Conservation (phyloP, 1,284 basidiomycete genomes). For the Leccinum fallax region DNA sequence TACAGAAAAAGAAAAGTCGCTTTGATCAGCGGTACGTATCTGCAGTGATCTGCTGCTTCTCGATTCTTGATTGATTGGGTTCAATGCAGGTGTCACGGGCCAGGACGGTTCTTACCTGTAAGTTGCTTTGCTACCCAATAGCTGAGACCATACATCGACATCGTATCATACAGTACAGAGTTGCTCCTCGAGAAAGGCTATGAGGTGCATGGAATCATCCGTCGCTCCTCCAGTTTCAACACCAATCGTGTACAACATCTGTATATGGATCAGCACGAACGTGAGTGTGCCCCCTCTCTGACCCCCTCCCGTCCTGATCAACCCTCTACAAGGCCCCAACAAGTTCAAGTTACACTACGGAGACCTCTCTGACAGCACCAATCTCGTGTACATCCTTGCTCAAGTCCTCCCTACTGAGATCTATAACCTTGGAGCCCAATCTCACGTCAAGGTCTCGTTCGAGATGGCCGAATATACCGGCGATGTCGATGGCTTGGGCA, state of each 20-base stretch:
- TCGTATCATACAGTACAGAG: constrained; percentile 60
- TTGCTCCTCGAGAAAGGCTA: constrained; percentile 86
- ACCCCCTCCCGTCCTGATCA: constrained; percentile 1
- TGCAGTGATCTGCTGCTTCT: background rate
- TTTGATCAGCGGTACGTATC: constrained; percentile 74
- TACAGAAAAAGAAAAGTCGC: constrained; percentile 88
- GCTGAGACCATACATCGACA: constrained; percentile 15
- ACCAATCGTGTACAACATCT: constrained; percentile 89
- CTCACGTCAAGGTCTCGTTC: constrained; percentile 95
- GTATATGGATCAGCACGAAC: constrained; percentile 85
- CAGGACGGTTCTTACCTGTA: constrained; percentile 91
- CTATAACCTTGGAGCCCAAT: constrained; percentile 96
- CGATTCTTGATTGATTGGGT: constrained; percentile 11
- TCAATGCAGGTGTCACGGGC: constrained; percentile 77
- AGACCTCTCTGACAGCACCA: constrained; percentile 89
- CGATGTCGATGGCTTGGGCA: constrained; percentile 90
- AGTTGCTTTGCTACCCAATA: constrained; percentile 28
- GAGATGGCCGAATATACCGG: constrained; percentile 97
- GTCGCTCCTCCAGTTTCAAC: constrained; percentile 93
- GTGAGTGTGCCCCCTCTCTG: constrained; percentile 43
- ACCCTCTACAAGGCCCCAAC: constrained; percentile 54
- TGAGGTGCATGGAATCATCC: constrained; percentile 91
- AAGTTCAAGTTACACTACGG: constrained; percentile 91
- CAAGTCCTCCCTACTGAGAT: constrained; percentile 90
- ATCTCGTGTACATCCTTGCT: constrained; percentile 91